Conservation (phyloP, 2,329 filamentous ascomycete species). For the Bipolaris oryzae region DNA sequence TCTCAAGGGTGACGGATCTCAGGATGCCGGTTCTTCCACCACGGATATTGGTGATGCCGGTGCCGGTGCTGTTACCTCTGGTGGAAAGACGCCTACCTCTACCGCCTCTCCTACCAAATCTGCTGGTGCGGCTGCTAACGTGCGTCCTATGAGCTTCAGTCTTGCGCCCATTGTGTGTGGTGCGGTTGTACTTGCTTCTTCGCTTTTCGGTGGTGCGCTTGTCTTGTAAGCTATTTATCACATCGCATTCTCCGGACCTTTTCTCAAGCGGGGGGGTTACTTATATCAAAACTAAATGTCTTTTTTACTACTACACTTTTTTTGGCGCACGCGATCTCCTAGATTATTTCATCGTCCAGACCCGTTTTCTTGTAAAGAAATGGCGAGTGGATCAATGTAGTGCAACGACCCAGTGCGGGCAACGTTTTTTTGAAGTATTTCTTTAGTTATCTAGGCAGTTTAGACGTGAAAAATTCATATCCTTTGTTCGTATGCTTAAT, state of each 20-base stretch:
- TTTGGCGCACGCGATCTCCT: too few species aligned
- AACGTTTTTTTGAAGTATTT: slow-evolving; percentile 17
- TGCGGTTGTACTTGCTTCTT: slow-evolving; percentile 58
- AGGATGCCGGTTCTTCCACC: slow-evolving; percentile 58
- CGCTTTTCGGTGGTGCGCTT: slow-evolving; percentile 60
- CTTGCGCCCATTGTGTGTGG: slow-evolving; percentile 59
- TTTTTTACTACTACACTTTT: too few species aligned
- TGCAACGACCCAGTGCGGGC: slow-evolving; percentile 39
- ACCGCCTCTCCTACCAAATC: slow-evolving; percentile 10
- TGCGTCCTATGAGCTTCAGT: slow-evolving; percentile 54
- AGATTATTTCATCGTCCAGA: neutral
- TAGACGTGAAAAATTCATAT: neutral
- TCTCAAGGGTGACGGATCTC: slow-evolving; percentile 61
- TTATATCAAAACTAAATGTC: too few species aligned
- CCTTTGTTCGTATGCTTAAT: neutral
- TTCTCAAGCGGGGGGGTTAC: too few species aligned
- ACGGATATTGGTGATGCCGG: slow-evolving; percentile 56
- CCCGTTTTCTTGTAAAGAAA: neutral
- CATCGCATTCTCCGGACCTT: too few species aligned
- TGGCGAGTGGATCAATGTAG: slow-evolving; percentile 22
- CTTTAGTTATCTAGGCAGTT: slow-evolving; percentile 16
- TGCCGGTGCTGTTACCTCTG: slow-evolving; percentile 55
- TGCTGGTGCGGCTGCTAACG: slow-evolving; percentile 51
- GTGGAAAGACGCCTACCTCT: slow-evolving; percentile 29
- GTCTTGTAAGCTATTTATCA: slow-evolving; percentile 38